These are phyloP conservation scores for Hermanozyma aechmeae DNA, from an alignment of 805 yeast species.

Conservation along the genomic window DNA sequence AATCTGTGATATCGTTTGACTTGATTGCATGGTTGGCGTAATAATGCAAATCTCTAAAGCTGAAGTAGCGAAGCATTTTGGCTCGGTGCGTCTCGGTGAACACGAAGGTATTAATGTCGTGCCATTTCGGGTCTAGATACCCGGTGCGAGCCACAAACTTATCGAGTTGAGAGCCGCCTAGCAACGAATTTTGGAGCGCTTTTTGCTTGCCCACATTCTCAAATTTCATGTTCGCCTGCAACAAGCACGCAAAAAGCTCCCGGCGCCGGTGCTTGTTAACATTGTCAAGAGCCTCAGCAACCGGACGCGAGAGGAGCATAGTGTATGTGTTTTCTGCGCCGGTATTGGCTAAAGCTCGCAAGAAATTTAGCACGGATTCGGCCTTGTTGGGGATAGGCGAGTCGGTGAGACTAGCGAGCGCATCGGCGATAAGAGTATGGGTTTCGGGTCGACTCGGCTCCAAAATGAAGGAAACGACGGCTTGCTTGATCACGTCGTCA, in stretches of 20 bases:
- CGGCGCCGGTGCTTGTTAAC: too few relatives aligned
- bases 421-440: too few relatives aligned
- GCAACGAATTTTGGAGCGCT: constrained; percentile 13
- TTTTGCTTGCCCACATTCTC: constrained; percentile 7
- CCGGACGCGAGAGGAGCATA: too few relatives aligned
- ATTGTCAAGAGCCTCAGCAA: too few relatives aligned
- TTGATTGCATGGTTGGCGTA: constrained; percentile 15
- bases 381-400: too few relatives aligned
- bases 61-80: constrained; percentile 23
- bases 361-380: too few relatives aligned
- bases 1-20: constrained; percentile 19
- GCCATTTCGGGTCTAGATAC: constrained; percentile 26
- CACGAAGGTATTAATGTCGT: constrained; percentile 15
- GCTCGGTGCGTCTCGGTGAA: constrained; percentile 10
- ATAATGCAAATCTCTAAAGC: constrained; percentile 15
- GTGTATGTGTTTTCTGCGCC: too few relatives aligned
- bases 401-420: too few relatives aligned
- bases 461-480: too few relatives aligned
- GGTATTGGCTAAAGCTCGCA: too few relatives aligned
- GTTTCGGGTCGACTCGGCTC: too few relatives aligned
- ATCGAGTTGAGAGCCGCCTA: constrained; percentile 21
- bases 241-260: constrained; percentile 21
- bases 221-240: constrained; percentile 24
- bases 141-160: constrained; percentile 29
- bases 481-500: too few relatives aligned